Conservation (phyloP, 768 basidiomycete species). For the Boletus patriciae region DNA sequence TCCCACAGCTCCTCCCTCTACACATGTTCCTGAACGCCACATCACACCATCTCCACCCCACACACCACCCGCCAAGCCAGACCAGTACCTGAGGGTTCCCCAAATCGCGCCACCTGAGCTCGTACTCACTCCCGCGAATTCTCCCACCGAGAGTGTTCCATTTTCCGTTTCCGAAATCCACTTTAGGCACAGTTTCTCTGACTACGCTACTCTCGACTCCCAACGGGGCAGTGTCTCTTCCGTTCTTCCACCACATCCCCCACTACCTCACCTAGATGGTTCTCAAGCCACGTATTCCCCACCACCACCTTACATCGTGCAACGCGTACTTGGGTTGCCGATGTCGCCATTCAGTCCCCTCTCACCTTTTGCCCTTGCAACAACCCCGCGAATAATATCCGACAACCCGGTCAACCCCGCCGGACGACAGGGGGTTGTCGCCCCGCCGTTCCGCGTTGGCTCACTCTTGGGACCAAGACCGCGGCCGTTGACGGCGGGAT, state of each 20-base stretch:
- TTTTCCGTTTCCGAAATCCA: slow-evolving; percentile 55
- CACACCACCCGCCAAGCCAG: slow-evolving; percentile 4
- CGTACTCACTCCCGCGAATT: slow-evolving; percentile 36
- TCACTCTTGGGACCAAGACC: slow-evolving; percentile 34
- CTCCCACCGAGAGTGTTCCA: slow-evolving; percentile 58
- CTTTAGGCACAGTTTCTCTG: slow-evolving; percentile 44
- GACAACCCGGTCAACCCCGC: neutral
- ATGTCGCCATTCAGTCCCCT: slow-evolving; percentile 22
- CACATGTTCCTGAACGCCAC: slow-evolving; percentile 15
- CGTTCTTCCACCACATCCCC: slow-evolving; percentile 44
- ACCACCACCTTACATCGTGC: slow-evolving; percentile 34
- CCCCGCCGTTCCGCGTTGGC: slow-evolving; percentile 14
- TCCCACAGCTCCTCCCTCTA: slow-evolving; percentile 20
- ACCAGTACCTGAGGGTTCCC: slow-evolving; percentile 31
- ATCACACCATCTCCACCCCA: slow-evolving; percentile 20
- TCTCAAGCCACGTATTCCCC: slow-evolving; percentile 21
- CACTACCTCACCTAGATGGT: slow-evolving; percentile 32
- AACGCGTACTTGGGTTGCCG: slow-evolving; percentile 32
- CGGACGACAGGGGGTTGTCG: slow-evolving; percentile 6
- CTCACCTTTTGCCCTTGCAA: neutral
- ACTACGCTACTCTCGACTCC: slow-evolving; percentile 31
- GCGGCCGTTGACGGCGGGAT: slow-evolving; percentile 21
- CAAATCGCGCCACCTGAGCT: slow-evolving; percentile 26
- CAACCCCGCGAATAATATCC: neutral
- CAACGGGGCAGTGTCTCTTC: slow-evolving; percentile 36